Conservation (phyloP, 148 eudicot species). For the Rhododendron simsii region DNA sequence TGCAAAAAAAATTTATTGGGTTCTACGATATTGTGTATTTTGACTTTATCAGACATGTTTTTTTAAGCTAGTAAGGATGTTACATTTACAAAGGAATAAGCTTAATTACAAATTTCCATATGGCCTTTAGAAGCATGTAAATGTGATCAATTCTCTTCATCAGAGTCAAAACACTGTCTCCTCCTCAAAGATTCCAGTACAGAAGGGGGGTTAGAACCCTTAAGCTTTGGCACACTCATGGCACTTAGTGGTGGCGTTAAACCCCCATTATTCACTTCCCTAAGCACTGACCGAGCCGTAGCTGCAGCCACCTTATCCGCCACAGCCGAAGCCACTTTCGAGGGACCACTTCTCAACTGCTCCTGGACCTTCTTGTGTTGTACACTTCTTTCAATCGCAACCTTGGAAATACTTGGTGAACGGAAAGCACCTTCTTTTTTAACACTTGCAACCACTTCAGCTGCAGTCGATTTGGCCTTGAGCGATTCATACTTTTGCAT, state of each 20-base stretch:
- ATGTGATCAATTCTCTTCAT: slow-evolving; percentile 57
- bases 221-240: slow-evolving; percentile 69
- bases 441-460: slow-evolving; percentile 46
- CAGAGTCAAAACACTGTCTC: slow-evolving; percentile 71
- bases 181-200: slow-evolving; percentile 72
- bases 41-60: background rate
- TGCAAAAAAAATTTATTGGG: background rate
- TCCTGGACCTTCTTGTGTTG: slow-evolving; percentile 23
- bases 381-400: slow-evolving; percentile 7
- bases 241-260: slow-evolving; percentile 63
- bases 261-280: slow-evolving; percentile 58
- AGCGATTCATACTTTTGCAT: slow-evolving; percentile 69
- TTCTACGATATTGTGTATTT: background rate
- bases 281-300: slow-evolving; percentile 64
- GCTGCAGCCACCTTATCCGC: slow-evolving; percentile 65
- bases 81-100: background rate
- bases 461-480: slow-evolving; percentile 55
- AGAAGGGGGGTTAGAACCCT: slow-evolving; percentile 34
- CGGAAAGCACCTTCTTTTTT: slow-evolving; percentile 28
- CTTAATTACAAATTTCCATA: background rate
- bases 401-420: slow-evolving; percentile 32
- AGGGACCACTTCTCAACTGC: slow-evolving; percentile 26
- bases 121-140: background rate
- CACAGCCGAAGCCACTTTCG: slow-evolving; percentile 67
- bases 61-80: background rate